A percentile compares a stretch with the other conserved stretches of the same genome.
phyloP scores from a whole-genome alignment of 805 yeast genomes.

The Pichia occidentalis region DNA sequence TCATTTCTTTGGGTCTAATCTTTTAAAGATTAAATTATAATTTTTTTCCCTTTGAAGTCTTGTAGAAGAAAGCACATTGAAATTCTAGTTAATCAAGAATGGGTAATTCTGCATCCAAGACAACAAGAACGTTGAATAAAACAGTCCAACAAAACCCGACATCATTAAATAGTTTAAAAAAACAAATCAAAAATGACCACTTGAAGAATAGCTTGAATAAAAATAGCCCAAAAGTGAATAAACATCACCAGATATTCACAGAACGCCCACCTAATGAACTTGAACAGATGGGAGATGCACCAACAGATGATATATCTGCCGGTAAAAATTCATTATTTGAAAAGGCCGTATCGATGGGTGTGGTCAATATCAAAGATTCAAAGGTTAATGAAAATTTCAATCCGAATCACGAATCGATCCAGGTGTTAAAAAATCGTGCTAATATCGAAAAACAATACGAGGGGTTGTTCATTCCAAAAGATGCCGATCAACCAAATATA shows the following conservation, averaged over 20 bases:
- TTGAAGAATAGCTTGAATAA: constrained; percentile 1
- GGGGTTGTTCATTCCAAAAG: constrained; percentile 13
- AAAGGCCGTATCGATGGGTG: constrained; percentile 22
- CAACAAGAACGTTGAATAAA: constrained; percentile 15
- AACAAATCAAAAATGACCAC: constrained; percentile 10
- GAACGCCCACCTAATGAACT: constrained; percentile 15
- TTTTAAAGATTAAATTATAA: not conserved
- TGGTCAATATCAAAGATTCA: constrained; percentile 18
- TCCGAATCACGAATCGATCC: constrained; percentile 21
- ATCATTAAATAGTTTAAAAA: constrained; percentile 13
- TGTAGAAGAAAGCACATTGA: too few species aligned
- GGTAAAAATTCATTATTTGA: constrained; percentile 13
- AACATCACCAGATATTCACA: constrained; percentile 14
- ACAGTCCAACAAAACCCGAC: constrained; percentile 3
- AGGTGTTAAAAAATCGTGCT: constrained; percentile 20
- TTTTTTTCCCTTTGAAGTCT: constrained; percentile 8
- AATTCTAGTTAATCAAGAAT: constrained; percentile 9
- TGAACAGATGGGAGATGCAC: constrained; percentile 12
- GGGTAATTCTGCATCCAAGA: constrained; percentile 24
- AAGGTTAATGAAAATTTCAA: constrained; percentile 6
- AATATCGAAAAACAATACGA: constrained; percentile 19
- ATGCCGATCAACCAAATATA: constrained; percentile 15
- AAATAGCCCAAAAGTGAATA: not conserved
- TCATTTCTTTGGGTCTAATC: not conserved
- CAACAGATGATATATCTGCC: not conserved